Evolutionary conservation across 441 rosid species (phyloP).

Genomic region (Dalechampia spathulata): DNA sequence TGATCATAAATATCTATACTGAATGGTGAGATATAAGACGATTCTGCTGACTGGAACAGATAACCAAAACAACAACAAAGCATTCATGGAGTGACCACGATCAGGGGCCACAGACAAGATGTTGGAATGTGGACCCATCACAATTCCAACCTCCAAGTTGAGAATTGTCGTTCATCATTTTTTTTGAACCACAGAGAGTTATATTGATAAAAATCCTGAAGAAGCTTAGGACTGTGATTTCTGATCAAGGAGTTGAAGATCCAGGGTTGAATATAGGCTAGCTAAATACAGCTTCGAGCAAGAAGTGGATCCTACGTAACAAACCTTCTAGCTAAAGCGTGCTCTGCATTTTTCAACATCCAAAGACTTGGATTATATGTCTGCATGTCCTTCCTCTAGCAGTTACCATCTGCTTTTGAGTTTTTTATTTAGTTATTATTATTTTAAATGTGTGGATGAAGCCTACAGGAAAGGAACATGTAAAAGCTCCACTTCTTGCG

Average conservation of each 20-base stretch:
- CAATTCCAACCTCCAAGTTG: no score
- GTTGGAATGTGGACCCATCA: background rate
- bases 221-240: background rate
- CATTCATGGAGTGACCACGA: background rate
- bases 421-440: no score
- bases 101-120: background rate
- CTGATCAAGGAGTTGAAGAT: background rate
- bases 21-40: constrained; percentile 13
- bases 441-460: no score
- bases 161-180: no score
- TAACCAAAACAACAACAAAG: background rate
- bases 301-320: background rate
- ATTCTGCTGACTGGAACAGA: constrained; percentile 5
- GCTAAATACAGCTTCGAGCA: background rate
- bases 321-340: background rate
- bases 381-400: no score
- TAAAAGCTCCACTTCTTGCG: no score
- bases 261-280: no score
- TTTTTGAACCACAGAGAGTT: no score
- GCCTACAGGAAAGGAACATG: no score
- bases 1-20: constrained; percentile 35
- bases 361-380: no score
- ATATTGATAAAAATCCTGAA: no score
- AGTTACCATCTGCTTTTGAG: no score
- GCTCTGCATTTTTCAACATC: background rate